Evolutionary conservation across 192 early-diverging fungal genomes (phyloP).

Genomic region (Backusella morwellensis): DNA sequence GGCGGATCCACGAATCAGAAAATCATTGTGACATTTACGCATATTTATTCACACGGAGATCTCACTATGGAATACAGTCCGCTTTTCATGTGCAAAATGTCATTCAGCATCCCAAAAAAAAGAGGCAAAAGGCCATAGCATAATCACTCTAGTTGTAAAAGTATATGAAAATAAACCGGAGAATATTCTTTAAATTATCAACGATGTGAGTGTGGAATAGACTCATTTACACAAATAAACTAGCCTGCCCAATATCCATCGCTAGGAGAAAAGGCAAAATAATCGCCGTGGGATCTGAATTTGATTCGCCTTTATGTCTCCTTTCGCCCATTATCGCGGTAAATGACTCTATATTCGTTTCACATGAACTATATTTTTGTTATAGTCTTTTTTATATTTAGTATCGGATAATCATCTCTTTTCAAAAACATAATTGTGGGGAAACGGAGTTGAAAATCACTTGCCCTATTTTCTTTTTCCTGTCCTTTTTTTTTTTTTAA

Average conservation of each 20-base stretch:
- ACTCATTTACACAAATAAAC: neutral
- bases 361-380: neutral
- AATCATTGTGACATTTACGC: neutral
- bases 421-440: neutral
- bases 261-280: neutral
- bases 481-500: neutral
- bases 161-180: neutral
- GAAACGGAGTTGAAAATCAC: neutral
- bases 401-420: neutral
- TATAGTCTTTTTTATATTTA: neutral
- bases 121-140: neutral
- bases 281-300: neutral
- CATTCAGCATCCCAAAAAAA: neutral
- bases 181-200: neutral
- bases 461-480: neutral
- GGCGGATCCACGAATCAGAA: neutral
- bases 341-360: neutral
- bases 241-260: neutral
- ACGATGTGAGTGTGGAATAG: neutral
- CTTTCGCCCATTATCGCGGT: neutral
- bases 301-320: neutral
- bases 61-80: neutral
- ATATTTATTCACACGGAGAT: neutral
- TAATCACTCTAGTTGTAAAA: neutral
- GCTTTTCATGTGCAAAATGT: neutral